A percentile compares a stretch with the other conserved stretches of the same genome.
phyloP scores from a whole-genome alignment of 306 rosid species.

The Cicer judaicum region DNA sequence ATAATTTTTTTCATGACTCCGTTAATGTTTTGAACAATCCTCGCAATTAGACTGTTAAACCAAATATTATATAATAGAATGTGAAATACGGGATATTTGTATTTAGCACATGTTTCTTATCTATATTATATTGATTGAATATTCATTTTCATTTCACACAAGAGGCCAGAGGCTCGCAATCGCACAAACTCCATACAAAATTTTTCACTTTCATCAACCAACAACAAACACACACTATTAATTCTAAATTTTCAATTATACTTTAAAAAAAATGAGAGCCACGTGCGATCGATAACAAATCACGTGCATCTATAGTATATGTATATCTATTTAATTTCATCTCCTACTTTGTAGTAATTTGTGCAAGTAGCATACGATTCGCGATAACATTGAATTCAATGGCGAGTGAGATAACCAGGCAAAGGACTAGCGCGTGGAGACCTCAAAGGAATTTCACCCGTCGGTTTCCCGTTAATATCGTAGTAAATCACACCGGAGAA shows the following conservation, averaged over 20 bases:
- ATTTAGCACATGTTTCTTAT: no score
- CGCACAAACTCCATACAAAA: neutral
- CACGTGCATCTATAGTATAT: neutral
- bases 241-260: neutral
- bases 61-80: no score
- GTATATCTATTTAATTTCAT: no score
- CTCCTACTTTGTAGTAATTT: no score
- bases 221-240: neutral
- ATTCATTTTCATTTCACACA: no score
- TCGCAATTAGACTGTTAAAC: no score
- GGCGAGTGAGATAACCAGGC: conserved; percentile 70
- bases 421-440: conserved; percentile 94
- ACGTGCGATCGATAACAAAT: neutral
- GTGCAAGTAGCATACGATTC: neutral
- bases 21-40: no score
- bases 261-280: neutral
- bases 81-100: no score
- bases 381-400: neutral
- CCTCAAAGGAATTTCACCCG: conserved; percentile 56
- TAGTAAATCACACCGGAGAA: conserved; percentile 80
- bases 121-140: no score
- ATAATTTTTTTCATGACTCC: no score
- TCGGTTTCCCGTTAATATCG: conserved; percentile 64
- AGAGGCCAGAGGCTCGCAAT: neutral
- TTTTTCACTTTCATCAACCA: neutral